Percentiles rank a stretch among this genome's conserved stretches.
Conservation (phyloP, 2,329 filamentous ascomycete genomes). For the Daldinia eschscholtzii region DNA sequence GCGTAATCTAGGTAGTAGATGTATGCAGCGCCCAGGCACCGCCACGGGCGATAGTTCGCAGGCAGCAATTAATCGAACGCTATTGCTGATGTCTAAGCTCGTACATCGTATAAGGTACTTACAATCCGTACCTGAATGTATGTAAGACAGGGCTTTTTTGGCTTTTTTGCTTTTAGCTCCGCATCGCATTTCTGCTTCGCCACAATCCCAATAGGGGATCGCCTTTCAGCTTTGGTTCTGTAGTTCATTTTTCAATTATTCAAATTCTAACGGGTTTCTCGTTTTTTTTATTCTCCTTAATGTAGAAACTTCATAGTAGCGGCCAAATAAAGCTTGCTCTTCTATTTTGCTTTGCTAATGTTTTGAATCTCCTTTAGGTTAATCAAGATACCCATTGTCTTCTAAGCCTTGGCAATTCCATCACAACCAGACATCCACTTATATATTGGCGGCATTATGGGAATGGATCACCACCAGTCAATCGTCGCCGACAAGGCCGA, state of each 20-base stretch:
- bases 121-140: neutral
- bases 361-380: neutral
- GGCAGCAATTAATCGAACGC: neutral
- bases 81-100: neutral
- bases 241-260: conserved; percentile 1
- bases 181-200: conserved; percentile 34
- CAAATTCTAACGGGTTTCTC: conserved; percentile 10
- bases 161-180: conserved; percentile 6
- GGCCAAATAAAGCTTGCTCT: neutral
- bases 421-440: neutral
- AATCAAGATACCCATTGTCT: neutral
- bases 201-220: conserved; percentile 30
- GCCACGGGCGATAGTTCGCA: conserved; percentile 9
- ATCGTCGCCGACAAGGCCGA: conserved; percentile 39
- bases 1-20: neutral
- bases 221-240: conserved; percentile 33
- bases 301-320: neutral
- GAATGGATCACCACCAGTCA: conserved; percentile 24
- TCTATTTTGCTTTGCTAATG: neutral
- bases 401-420: conserved; percentile 17
- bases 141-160: neutral
- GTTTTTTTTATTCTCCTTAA: conserved; percentile 4
- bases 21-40: neutral
- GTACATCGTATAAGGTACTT: neutral
- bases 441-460: neutral